Evolutionary conservation across 2,329 filamentous ascomycete species (phyloP).

Genomic region (Gaeumannomyces tritici): DNA sequence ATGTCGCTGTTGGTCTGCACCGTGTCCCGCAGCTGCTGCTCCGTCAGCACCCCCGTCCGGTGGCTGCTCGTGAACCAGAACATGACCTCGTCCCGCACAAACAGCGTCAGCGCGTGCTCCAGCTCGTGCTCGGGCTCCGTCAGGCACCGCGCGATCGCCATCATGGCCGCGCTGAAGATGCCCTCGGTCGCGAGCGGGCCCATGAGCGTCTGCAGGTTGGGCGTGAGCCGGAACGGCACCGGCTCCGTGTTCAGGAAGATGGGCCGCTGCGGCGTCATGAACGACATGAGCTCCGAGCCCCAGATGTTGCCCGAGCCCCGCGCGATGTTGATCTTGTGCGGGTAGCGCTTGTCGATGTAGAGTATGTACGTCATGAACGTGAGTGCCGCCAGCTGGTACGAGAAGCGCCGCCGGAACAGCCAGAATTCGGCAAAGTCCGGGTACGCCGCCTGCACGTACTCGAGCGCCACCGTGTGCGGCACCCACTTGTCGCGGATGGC

Average conservation of each 20-base stretch:
- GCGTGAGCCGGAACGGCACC: conserved; percentile 93
- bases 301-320: conserved; percentile 85
- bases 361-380: conserved; percentile 99
- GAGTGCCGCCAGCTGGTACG: conserved; percentile 86
- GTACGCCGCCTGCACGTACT: conserved; percentile 85
- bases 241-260: conserved; percentile 93
- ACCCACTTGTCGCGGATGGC: conserved; percentile 94
- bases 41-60: conserved; percentile 46
- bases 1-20: conserved; percentile 67
- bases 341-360: conserved; percentile 93
- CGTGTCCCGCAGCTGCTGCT: conserved; percentile 58
- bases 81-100: conserved; percentile 95
- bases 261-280: conserved; percentile 74
- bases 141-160: conserved; percentile 91
- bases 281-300: conserved; percentile 89
- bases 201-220: conserved; percentile 93
- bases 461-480: conserved; percentile 67
- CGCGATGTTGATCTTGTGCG: conserved; percentile 89
- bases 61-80: conserved; percentile 87
- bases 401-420: conserved; percentile 95
- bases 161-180: conserved; percentile 88
- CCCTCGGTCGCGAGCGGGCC: conserved; percentile 92
- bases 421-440: conserved; percentile 91
- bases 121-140: conserved; percentile 83
- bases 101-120: conserved; percentile 89